Percentiles rank a stretch among this genome's conserved stretches.
phyloP scores from a whole-genome alignment of 2,329 filamentous ascomycete species.

The Waltergamsia citrina region DNA sequence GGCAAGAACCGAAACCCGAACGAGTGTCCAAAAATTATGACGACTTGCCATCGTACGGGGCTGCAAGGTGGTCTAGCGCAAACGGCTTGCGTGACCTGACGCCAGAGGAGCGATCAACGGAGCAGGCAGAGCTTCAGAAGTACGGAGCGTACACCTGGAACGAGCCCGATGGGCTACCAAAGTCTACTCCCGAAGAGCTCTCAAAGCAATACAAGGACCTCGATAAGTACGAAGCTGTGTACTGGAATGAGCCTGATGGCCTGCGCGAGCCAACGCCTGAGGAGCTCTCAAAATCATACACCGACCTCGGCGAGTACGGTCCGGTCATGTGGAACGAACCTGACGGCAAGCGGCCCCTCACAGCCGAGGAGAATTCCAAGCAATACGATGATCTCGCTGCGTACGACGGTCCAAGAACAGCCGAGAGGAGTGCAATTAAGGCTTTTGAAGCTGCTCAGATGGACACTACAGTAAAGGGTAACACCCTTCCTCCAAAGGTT shows the following conservation, averaged over 20 bases:
- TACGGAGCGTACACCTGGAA: constrained; percentile 18
- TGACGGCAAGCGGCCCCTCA: constrained; percentile 16
- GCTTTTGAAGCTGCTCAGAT: constrained; percentile 17
- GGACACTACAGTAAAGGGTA: constrained; percentile 20
- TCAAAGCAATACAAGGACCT: constrained; percentile 23
- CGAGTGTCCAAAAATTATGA: constrained; percentile 18
- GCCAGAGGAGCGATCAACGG: constrained; percentile 20
- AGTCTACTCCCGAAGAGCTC: constrained; percentile 13
- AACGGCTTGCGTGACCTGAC: constrained; percentile 10
- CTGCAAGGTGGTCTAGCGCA: constrained; percentile 15
- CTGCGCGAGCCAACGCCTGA: constrained; percentile 13
- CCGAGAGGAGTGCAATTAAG: constrained; percentile 17
- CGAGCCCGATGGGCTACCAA: constrained; percentile 12
- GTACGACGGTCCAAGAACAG: constrained; percentile 22
- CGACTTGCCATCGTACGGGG: constrained; percentile 20
- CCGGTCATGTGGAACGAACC: constrained; percentile 23
- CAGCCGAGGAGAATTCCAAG: constrained; percentile 22
- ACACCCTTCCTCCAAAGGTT: constrained; percentile 25
- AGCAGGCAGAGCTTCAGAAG: constrained; percentile 20
- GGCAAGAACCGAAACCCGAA: constrained; percentile 14
- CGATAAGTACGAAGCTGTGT: constrained; percentile 14
- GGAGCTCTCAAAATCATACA: constrained; percentile 24
- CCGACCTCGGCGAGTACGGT: constrained; percentile 29
- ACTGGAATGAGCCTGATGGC: constrained; percentile 17
- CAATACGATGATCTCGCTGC: constrained; percentile 23